These are phyloP conservation scores for Eutrema yunnanense DNA, from an alignment of 345 rosid species.

Conservation along the genomic window DNA sequence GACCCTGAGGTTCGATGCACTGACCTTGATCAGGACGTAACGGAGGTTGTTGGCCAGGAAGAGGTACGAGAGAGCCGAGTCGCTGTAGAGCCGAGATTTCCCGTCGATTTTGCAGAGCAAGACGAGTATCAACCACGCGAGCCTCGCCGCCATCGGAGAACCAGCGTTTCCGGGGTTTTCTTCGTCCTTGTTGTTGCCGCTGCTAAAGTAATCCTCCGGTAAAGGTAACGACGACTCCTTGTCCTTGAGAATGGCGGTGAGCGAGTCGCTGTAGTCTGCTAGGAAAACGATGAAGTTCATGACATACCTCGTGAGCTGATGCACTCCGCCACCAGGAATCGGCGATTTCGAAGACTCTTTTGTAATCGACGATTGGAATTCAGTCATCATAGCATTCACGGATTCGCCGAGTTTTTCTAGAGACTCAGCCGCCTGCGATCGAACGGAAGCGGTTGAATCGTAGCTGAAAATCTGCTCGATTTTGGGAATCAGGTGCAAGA, in stretches of 20 bases:
- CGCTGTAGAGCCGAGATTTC: slow-evolving; percentile 30
- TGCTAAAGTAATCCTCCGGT: slow-evolving; percentile 44
- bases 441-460: slow-evolving; percentile 46
- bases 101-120: slow-evolving; percentile 30
- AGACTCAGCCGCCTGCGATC: slow-evolving; percentile 46
- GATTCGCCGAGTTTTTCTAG: slow-evolving; percentile 48
- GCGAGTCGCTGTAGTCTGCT: slow-evolving; percentile 55
- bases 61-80: slow-evolving; percentile 26
- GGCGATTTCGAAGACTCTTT: slow-evolving; percentile 54
- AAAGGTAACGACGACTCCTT: slow-evolving; percentile 47
- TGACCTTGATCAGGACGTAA: slow-evolving; percentile 54
- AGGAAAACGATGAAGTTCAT: slow-evolving; percentile 80
- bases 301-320: slow-evolving; percentile 81
- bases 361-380: slow-evolving; percentile 60
- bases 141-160: slow-evolving; percentile 20
- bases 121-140: slow-evolving; percentile 28
- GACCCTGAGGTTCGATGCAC: slow-evolving; percentile 38
- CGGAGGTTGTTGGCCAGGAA: slow-evolving; percentile 58
- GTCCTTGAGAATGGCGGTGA: slow-evolving; percentile 40
- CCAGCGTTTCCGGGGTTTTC: slow-evolving; percentile 12
- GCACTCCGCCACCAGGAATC: slow-evolving; percentile 70
- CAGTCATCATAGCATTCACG: slow-evolving; percentile 46
- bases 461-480: slow-evolving; percentile 56
- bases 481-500: slow-evolving; percentile 50
- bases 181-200: slow-evolving; percentile 15